Evolutionary conservation across 805 yeast species (phyloP), one percentile per base, ranked within the genome.

Genomic region (Yamadazyma laniorum): DNA sequence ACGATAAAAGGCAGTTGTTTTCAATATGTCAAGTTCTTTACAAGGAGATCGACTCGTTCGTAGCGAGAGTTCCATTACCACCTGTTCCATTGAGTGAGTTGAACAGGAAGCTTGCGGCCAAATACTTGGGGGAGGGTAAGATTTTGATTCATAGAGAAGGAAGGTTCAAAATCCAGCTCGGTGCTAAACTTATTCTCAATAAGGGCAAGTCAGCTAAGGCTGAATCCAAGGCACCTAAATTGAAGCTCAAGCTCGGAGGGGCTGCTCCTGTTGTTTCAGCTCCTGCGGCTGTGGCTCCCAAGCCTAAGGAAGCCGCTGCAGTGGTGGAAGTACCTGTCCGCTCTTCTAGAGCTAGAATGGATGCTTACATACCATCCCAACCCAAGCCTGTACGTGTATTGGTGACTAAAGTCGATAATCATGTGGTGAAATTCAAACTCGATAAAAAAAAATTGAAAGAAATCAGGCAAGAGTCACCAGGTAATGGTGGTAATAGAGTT

Each of bases 31-130:
- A 79, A 29, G 73, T 91, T 6, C 59, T 91, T 18, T 85, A 78
- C 50, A 74, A 74, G 27, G 76, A 89, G 5, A 60, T 65, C 21
- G 81, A 84, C 45, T 68, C 77, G 2, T 72, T 81, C 31, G 53
- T 74, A n/a, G 88, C 88, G 2, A 72, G 64, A 3, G 61, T 89
- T 16, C 74, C 79, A 5, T 61, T 80, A 11, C 96, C 96, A 3
- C 72, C 80, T 47, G 79, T 79, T 36, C 63, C 68, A 19, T 44
- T 61, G 18, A 56, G 53, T 22, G 74, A 69, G 37, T 49, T 69
- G 33, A 63, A 58, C 40, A 81, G 77, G 53, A 78, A 77, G 47
- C 65, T 93, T 17, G 77, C 75, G 6, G 86, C 88, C 0, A 74
- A 71, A 46, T 50, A 75, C 35, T 45, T 70, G 4, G 83, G 77